Percentiles rank a stretch among this genome's conserved stretches.
phyloP scores from a whole-genome alignment of 139 green algal species.

The Prasinococcaceae sp. region DNA sequence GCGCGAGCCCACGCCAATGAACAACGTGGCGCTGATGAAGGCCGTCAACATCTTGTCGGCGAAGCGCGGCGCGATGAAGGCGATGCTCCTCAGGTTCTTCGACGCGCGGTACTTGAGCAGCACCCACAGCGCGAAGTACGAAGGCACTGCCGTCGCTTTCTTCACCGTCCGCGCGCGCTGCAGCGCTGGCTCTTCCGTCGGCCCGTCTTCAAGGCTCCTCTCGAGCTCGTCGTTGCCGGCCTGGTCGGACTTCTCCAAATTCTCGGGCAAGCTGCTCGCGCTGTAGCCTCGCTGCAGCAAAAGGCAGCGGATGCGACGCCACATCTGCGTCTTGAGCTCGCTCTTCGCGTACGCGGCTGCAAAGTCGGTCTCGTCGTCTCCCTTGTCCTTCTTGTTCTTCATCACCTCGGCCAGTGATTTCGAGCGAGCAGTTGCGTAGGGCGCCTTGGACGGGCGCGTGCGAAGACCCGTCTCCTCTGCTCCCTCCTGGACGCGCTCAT shows the following conservation, averaged over 20 bases:
- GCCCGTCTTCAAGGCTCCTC: constrained; percentile 24
- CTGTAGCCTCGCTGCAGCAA: too few species aligned
- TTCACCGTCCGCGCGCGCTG: background rate
- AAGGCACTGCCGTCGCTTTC: background rate
- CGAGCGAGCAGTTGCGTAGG: too few species aligned
- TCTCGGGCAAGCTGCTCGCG: background rate
- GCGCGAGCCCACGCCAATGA: too few species aligned
- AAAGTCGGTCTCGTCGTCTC: too few species aligned
- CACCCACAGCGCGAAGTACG: background rate
- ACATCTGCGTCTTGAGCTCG: too few species aligned
- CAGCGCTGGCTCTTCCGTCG: constrained; percentile 10
- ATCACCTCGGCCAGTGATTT: too few species aligned
- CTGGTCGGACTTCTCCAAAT: background rate
- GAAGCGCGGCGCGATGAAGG: constrained; percentile 34
- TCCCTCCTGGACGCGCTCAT: too few species aligned
- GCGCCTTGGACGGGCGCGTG: too few species aligned
- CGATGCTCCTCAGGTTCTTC: constrained; percentile 25
- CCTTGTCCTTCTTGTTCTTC: too few species aligned
- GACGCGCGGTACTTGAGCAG: constrained; percentile 28
- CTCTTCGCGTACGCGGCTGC: too few species aligned
- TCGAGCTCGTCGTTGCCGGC: background rate
- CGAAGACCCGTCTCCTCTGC: too few species aligned
- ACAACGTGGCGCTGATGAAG: constrained; percentile 31
- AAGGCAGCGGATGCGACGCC: too few species aligned
- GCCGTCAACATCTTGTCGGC: constrained; percentile 29